Conservation (phyloP, 345 rosid species). For the Populus deltoides region DNA sequence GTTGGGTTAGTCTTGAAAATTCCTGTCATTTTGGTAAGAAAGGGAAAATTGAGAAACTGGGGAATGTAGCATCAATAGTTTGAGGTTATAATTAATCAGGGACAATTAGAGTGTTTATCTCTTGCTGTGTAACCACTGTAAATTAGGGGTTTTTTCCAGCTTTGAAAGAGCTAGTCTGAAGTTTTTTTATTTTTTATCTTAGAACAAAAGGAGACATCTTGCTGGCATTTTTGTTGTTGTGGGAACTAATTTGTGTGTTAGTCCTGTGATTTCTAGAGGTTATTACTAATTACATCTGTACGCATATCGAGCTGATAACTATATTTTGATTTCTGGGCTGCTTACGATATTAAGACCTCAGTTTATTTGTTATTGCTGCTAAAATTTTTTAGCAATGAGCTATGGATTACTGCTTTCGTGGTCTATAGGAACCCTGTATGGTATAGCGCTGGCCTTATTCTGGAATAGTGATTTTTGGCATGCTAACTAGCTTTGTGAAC, state of each 20-base stretch:
- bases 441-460: too few species aligned
- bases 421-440: too few species aligned
- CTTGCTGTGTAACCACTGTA: not conserved
- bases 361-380: not conserved
- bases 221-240: not conserved
- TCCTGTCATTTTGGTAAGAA: not conserved
- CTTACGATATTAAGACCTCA: not conserved
- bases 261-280: not conserved
- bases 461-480: too few species aligned
- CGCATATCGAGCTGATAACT: not conserved
- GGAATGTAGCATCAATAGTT: not conserved
- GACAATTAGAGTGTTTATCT: not conserved
- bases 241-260: not conserved
- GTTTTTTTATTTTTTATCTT: too few species aligned
- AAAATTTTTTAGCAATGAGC: not conserved
- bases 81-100: not conserved
- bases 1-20: not conserved
- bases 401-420: too few species aligned
- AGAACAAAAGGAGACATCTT: too few species aligned
- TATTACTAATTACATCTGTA: not conserved
- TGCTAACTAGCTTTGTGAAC: too few species aligned
- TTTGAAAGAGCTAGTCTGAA: not conserved
- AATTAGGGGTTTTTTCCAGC: too few species aligned
- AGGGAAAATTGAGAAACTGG: not conserved
- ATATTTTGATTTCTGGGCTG: not conserved